Conservation (phyloP, 1,139 yeast species). For the Pichia sp. region DNA sequence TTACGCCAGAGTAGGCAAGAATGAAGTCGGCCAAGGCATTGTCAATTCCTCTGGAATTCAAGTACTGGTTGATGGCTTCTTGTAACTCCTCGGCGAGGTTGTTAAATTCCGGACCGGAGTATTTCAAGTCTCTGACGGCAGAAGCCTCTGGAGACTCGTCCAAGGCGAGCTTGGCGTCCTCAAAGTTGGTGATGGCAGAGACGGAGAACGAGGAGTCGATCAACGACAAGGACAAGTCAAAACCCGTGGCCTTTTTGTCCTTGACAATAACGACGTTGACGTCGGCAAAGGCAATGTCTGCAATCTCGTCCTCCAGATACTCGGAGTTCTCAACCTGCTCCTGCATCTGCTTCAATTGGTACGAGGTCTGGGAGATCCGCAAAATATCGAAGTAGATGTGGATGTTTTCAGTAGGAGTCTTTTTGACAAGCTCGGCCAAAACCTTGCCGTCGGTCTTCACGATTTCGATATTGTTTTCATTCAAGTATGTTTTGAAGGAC, state of each 20-base stretch:
- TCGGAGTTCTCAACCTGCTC: conserved; percentile 41
- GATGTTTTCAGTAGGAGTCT: conserved; percentile 54
- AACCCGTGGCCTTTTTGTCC: conserved; percentile 61
- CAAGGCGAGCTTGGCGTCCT: conserved; percentile 52
- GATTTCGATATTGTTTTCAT: conserved; percentile 52
- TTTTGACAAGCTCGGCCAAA: conserved; percentile 65
- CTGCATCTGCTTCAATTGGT: conserved; percentile 44
- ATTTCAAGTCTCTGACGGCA: conserved; percentile 60
- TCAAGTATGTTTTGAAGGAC: conserved; percentile 39
- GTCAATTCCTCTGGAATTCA: conserved; percentile 71
- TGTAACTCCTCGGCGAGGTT: conserved; percentile 85
- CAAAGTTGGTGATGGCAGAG: conserved; percentile 68
- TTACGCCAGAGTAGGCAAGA: conserved; percentile 67
- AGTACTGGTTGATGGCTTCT: conserved; percentile 67
- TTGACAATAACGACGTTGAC: conserved; percentile 76
- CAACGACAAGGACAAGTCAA: conserved; percentile 62
- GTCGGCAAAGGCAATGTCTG: conserved; percentile 51
- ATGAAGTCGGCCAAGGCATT: conserved; percentile 75
- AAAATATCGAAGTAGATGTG: conserved; percentile 80
- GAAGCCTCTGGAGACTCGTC: conserved; percentile 61
- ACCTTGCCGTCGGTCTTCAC: conserved; percentile 55
- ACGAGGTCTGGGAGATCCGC: conserved; percentile 64
- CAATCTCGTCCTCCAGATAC: conserved; percentile 36
- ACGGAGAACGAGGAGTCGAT: conserved; percentile 50
- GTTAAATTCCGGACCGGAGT: conserved; percentile 88